These are phyloP conservation scores for Trichoderma sp. DNA, from an alignment of 2,329 filamentous ascomycete species.

Conservation along the genomic window DNA sequence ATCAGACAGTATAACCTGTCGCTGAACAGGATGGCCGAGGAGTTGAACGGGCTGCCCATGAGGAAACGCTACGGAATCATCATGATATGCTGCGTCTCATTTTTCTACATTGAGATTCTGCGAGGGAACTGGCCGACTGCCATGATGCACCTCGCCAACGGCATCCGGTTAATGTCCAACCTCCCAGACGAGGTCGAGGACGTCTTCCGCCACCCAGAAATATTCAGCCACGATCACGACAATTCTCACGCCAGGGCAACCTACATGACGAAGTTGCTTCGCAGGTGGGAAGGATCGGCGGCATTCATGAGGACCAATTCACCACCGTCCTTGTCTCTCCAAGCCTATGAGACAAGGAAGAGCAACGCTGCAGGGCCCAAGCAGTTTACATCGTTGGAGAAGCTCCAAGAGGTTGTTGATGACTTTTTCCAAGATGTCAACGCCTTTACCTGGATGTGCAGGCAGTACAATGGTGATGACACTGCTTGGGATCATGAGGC, in stretches of 20 bases:
- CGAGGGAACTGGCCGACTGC: conserved; percentile 29
- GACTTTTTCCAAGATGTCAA: conserved; percentile 27
- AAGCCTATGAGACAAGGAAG: conserved; percentile 23
- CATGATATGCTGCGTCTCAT: conserved; percentile 35
- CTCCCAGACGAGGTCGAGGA: conserved; percentile 27
- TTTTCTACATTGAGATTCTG: conserved; percentile 34
- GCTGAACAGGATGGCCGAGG: conserved; percentile 33
- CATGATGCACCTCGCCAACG: conserved; percentile 32
- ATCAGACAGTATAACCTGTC: conserved; percentile 41
- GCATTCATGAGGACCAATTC: conserved; percentile 25
- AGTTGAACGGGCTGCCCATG: conserved; percentile 12
- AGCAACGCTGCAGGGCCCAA: conserved; percentile 14
- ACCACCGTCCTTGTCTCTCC: conserved; percentile 24
- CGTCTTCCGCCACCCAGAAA: conserved; percentile 23
- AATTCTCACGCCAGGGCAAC: conserved; percentile 23
- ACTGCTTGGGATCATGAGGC: conserved; percentile 22
- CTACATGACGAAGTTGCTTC: conserved; percentile 27
- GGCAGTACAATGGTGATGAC: conserved; percentile 21
- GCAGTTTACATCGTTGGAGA: conserved; percentile 22
- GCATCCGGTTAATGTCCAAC: conserved; percentile 33
- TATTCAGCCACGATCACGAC: conserved; percentile 21
- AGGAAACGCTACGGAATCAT: conserved; percentile 26
- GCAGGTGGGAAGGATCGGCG: conserved; percentile 26
- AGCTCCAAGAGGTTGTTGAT: conserved; percentile 25
- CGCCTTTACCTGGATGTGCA: conserved; percentile 25